A percentile compares a stretch with the other conserved stretches of the same genome.
Conservation (phyloP, 441 rosid species). For the Erysimum pusillum region DNA sequence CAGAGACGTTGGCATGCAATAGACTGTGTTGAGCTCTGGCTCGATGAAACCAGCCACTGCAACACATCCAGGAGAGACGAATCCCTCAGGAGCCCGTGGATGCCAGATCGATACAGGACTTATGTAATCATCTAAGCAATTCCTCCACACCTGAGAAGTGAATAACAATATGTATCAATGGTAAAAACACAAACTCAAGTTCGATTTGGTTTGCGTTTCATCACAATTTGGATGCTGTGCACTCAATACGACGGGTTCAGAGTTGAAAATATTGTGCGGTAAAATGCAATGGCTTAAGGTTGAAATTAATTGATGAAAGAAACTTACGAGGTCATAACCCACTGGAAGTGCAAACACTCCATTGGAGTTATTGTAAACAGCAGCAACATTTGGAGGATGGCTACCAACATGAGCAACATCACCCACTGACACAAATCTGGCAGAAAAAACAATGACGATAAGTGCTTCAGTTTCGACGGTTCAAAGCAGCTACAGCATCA, state of each 20-base stretch:
- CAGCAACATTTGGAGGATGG: slow-evolving; percentile 94
- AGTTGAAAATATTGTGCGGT: neutral
- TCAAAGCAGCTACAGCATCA: slow-evolving; percentile 8
- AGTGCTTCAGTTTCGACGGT: slow-evolving; percentile 27
- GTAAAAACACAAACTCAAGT: slow-evolving; percentile 22
- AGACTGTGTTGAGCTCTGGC: slow-evolving; percentile 67
- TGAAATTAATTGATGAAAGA: neutral
- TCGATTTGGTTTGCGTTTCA: neutral
- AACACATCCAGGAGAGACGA: slow-evolving; percentile 76
- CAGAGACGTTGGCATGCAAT: slow-evolving; percentile 73
- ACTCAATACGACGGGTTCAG: neutral
- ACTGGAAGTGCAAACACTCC: slow-evolving; percentile 72
- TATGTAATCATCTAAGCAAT: slow-evolving; percentile 82
- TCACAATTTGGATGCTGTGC: slow-evolving; percentile 10
- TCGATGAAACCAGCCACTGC: slow-evolving; percentile 73
- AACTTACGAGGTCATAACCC: slow-evolving; percentile 94
- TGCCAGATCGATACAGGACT: slow-evolving; percentile 87
- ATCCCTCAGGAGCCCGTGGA: slow-evolving; percentile 95
- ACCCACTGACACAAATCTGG: slow-evolving; percentile 85
- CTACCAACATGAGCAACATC: slow-evolving; percentile 88
- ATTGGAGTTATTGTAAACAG: slow-evolving; percentile 69
- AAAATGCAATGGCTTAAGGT: neutral
- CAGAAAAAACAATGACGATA: slow-evolving; percentile 12
- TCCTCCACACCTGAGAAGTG: slow-evolving; percentile 86
- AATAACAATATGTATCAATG: slow-evolving; percentile 27